phyloP scores from a whole-genome alignment of 345 rosid genomes.

The Pugionium dolabratum region DNA sequence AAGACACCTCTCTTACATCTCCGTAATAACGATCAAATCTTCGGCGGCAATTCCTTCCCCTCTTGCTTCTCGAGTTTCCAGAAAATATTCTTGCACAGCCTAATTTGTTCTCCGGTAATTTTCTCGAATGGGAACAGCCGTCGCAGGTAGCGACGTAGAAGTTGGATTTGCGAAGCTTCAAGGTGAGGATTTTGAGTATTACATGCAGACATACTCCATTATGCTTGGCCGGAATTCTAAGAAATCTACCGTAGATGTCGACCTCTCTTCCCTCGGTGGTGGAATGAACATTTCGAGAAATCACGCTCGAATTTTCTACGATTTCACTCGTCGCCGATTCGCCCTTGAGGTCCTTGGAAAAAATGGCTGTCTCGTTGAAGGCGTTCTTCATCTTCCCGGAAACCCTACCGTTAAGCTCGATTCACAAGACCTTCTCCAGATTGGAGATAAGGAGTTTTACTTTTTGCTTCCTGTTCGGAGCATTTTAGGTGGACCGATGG shows the following conservation, averaged over 20 bases:
- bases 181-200: constrained; percentile 93
- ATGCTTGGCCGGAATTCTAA: constrained; percentile 89
- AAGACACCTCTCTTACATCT: background rate
- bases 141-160: constrained; percentile 68
- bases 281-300: constrained; percentile 93
- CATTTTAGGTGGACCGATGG: constrained; percentile 63
- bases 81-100: background rate
- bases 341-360: constrained; percentile 91
- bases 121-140: background rate
- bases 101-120: background rate
- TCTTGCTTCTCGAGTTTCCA: background rate
- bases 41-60: background rate
- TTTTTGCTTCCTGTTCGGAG: constrained; percentile 82
- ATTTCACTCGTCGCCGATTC: constrained; percentile 88
- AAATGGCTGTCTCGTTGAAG: constrained; percentile 92
- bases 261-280: constrained; percentile 85
- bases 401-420: constrained; percentile 84
- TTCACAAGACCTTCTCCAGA: constrained; percentile 85
- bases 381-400: constrained; percentile 90
- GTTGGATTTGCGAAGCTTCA: constrained; percentile 95
- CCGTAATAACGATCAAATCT: background rate
- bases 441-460: constrained; percentile 90
- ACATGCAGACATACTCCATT: constrained; percentile 94
- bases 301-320: constrained; percentile 91
- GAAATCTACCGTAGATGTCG: constrained; percentile 91